A percentile compares a stretch with the other conserved stretches of the same genome.
Evolutionary conservation across 371 early-diverging fungal species (phyloP).

Genomic region (Smittium mucronatum): DNA sequence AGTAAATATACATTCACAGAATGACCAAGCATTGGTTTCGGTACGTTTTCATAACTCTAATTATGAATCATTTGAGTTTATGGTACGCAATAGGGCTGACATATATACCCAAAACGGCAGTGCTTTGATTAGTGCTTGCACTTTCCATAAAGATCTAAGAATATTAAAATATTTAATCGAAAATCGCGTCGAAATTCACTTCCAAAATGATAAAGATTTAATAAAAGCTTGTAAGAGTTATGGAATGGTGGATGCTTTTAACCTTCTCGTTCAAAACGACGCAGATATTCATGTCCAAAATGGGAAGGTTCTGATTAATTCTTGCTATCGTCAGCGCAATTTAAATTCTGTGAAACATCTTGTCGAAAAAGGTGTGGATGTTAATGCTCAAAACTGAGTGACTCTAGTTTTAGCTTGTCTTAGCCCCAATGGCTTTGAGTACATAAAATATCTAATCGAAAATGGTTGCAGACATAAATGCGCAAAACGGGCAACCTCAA

Average conservation of each 20-base stretch:
- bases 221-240: too few species aligned
- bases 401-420: neutral
- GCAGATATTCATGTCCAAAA: too few species aligned
- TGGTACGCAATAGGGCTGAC: neutral
- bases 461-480: too few species aligned
- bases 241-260: too few species aligned
- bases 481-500: too few species aligned
- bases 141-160: neutral
- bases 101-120: neutral
- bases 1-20: too few species aligned
- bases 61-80: neutral
- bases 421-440: too few species aligned
- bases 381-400: neutral
- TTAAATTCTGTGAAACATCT: neutral
- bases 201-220: neutral
- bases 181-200: neutral
- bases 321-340: too few species aligned
- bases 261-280: too few species aligned
- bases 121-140: neutral
- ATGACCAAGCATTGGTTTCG: neutral
- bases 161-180: neutral
- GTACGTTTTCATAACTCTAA: neutral
- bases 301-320: too few species aligned
- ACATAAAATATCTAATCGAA: too few species aligned
- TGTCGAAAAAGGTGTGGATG: neutral